Conservation (phyloP, 495 filamentous ascomycete species). For the Hypoxylon rickii region DNA sequence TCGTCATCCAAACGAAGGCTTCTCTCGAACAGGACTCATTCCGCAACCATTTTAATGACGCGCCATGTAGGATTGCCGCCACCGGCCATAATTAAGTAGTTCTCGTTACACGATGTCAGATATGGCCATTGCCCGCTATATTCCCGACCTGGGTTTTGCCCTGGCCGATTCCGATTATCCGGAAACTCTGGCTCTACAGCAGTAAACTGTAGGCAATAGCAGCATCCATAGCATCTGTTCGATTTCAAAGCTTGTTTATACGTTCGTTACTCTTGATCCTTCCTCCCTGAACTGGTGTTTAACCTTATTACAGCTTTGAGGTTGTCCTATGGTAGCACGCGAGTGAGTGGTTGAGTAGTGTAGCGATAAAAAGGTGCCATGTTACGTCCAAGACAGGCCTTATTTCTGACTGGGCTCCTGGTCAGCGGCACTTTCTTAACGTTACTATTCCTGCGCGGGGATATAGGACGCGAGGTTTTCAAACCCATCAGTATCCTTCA, state of each 20-base stretch:
- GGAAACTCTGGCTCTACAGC: too few relatives aligned
- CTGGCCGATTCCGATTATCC: too few relatives aligned
- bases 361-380: background rate
- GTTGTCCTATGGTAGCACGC: too few relatives aligned
- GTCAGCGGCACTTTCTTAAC: slow-evolving; percentile 4
- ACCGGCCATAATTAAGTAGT: background rate
- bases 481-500: background rate
- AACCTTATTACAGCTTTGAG: background rate
- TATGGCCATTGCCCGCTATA: background rate
- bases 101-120: background rate
- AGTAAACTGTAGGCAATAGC: too few relatives aligned
- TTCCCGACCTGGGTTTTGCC: background rate
- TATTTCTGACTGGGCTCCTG: slow-evolving; percentile 8
- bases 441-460: slow-evolving; percentile 1
- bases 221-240: too few relatives aligned
- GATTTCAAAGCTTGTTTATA: too few relatives aligned
- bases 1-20: background rate
- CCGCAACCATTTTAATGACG: background rate
- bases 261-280: too few relatives aligned
- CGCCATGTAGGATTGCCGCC: background rate
- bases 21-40: background rate
- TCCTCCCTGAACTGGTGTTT: too few relatives aligned
- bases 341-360: background rate
- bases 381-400: slow-evolving; percentile 9
- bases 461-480: background rate